These are phyloP conservation scores for Phialemonium atrogriseum DNA, from an alignment of 2,329 filamentous ascomycete species.

Conservation along the genomic window DNA sequence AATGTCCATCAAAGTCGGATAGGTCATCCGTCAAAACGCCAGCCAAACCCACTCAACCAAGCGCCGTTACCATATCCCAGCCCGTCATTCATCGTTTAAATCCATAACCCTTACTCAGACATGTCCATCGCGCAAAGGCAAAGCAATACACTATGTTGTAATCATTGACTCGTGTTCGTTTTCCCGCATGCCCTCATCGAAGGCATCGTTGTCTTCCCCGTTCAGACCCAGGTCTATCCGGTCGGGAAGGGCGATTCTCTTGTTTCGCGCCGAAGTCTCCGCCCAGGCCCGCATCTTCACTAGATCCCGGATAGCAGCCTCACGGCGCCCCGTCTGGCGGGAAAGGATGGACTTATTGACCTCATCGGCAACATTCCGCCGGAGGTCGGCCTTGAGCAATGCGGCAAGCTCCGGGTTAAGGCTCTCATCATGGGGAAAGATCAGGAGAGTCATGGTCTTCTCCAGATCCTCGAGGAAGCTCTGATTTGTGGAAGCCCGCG, in stretches of 20 bases:
- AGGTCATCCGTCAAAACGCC: no score
- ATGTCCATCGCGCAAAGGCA: no score
- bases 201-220: constrained; percentile 24
- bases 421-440: constrained; percentile 77
- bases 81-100: no score
- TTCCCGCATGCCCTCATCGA: constrained; percentile 19
- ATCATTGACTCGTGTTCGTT: constrained; percentile 45
- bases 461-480: constrained; percentile 83
- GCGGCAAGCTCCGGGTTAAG: constrained; percentile 67
- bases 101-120: no score
- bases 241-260: constrained; percentile 31
- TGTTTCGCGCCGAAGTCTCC: constrained; percentile 51
- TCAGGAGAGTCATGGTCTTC: constrained; percentile 82
- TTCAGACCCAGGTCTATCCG: constrained; percentile 30
- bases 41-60: no score
- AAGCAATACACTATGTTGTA: constrained; percentile 39
- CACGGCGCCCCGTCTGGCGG: constrained; percentile 62
- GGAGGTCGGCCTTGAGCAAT: constrained; percentile 70
- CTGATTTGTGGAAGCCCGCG: constrained; percentile 72
- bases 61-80: no score
- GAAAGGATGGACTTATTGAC: constrained; percentile 86
- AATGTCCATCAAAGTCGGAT: no score
- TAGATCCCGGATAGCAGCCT: constrained; percentile 75
- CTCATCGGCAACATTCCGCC: constrained; percentile 72
- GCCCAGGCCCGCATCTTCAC: constrained; percentile 81